Conservation (phyloP, 495 filamentous ascomycete genomes). For the Lasiosphaeria ovina region DNA sequence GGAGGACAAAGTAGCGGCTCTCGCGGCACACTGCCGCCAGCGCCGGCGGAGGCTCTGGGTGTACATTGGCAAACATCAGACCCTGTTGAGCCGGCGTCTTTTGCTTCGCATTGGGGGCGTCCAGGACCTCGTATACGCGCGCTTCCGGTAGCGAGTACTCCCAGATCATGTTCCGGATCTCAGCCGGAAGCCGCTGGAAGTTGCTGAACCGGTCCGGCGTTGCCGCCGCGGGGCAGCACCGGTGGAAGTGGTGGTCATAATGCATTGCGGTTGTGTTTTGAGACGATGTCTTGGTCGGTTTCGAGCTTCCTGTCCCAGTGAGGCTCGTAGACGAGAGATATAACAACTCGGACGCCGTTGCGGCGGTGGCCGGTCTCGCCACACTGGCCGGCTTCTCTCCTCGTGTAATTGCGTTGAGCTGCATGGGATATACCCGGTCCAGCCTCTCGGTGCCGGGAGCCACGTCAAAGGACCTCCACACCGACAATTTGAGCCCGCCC, state of each 20-base stretch:
- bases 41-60: conserved; percentile 45
- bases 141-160: conserved; percentile 45
- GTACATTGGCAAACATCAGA: conserved; percentile 49
- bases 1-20: conserved; percentile 47
- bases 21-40: conserved; percentile 48
- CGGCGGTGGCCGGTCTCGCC: conserved; percentile 16
- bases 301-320: conserved; percentile 3
- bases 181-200: conserved; percentile 35
- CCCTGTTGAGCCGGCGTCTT: conserved; percentile 40
- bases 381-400: conserved; percentile 15
- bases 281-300: conserved; percentile 13
- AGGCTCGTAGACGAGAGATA: conserved; percentile 6
- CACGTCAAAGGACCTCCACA: conserved; percentile 29
- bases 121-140: conserved; percentile 49
- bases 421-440: conserved; percentile 28
- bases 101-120: conserved; percentile 42
- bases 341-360: conserved; percentile 7
- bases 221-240: conserved; percentile 21
- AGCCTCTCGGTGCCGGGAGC: conserved; percentile 26
- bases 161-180: conserved; percentile 45
- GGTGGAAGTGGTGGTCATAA: conserved; percentile 25
- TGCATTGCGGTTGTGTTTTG: conserved; percentile 20
- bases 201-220: conserved; percentile 25
- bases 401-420: conserved; percentile 13
- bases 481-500: conserved; percentile 27